phyloP scores from a whole-genome alignment of 345 rosid genomes.

The Bretschneidera sinensis region DNA sequence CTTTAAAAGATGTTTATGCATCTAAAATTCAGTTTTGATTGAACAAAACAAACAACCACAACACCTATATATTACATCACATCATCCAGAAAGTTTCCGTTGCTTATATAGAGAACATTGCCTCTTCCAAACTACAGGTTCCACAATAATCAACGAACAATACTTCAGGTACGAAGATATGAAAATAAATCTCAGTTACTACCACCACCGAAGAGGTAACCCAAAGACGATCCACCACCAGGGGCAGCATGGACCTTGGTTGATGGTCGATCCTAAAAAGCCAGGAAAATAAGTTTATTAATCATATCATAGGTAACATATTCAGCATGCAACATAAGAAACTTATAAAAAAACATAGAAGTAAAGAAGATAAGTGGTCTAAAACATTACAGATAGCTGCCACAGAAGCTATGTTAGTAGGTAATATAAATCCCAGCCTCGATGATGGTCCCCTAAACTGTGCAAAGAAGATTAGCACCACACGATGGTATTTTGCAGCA shows the following conservation, averaged over 20 bases:
- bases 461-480: too few species aligned
- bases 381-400: too few species aligned
- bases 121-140: conserved; percentile 17
- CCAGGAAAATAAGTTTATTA: neutral
- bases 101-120: conserved; percentile 14
- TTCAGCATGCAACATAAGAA: too few species aligned
- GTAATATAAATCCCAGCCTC: too few species aligned
- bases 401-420: too few species aligned
- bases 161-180: conserved; percentile 5
- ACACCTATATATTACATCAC: conserved; percentile 31
- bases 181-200: conserved; percentile 18
- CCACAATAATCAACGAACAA: conserved; percentile 28
- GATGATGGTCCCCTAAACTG: too few species aligned
- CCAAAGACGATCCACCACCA: conserved; percentile 45
- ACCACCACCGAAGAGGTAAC: conserved; percentile 37
- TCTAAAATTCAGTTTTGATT: conserved; percentile 10
- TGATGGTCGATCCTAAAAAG: conserved; percentile 44
- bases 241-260: conserved; percentile 51
- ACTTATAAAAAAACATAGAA: too few species aligned
- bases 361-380: too few species aligned
- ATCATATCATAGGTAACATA: too few species aligned
- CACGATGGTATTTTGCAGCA: too few species aligned
- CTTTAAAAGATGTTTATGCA: conserved; percentile 3
- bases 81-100: conserved; percentile 16
- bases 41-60: conserved; percentile 14